Evolutionary conservation across 768 basidiomycete species (phyloP).

Genomic region (Mycena leptocephala): DNA sequence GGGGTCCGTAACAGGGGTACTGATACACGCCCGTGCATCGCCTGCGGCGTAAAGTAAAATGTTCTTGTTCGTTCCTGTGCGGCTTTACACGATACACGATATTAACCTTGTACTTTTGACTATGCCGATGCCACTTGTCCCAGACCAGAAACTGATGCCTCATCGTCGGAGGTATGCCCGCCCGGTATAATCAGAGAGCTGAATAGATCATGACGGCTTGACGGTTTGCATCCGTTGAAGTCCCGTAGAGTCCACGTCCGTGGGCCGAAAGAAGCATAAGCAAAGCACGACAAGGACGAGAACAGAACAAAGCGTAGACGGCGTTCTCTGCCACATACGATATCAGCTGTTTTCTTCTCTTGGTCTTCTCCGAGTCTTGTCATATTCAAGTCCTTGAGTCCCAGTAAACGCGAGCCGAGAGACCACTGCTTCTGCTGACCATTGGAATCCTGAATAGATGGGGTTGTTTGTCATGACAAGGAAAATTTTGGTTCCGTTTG

Average conservation of each 20-base stretch:
- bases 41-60: constrained; percentile 20
- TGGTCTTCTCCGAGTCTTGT: too few relatives aligned
- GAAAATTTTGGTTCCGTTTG: not conserved
- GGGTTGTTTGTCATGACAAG: not conserved
- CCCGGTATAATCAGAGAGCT: not conserved
- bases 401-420: not conserved
- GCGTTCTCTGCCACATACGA: constrained; percentile 9
- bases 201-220: not conserved
- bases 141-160: constrained; percentile 3
- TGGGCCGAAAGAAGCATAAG: not conserved
- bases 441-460: not conserved
- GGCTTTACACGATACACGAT: constrained; percentile 16
- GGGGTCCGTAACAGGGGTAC: constrained; percentile 5
- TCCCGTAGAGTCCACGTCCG: not conserved
- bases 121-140: constrained; percentile 27
- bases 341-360: too few relatives aligned
- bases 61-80: constrained; percentile 33
- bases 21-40: not conserved
- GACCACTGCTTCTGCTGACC: not conserved
- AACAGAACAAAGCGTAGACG: not conserved
- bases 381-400: not conserved
- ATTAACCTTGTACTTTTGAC: constrained; percentile 30
- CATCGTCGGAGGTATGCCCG: not conserved
- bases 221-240: constrained; percentile 12
- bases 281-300: not conserved